phyloP scores from a whole-genome alignment of 2,329 filamentous ascomycete genomes.

The Rasamsonia emersonii region DNA sequence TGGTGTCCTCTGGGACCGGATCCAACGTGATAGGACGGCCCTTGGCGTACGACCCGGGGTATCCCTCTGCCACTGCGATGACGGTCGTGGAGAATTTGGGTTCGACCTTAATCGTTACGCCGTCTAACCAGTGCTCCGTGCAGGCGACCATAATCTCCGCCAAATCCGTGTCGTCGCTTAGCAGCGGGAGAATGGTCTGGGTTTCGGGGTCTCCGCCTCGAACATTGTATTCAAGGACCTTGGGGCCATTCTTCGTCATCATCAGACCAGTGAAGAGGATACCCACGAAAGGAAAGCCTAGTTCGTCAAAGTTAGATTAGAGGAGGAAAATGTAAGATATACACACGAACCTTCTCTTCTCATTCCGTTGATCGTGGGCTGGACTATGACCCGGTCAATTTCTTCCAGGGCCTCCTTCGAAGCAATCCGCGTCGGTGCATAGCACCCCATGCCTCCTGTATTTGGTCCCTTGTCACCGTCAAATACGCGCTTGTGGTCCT shows the following conservation, averaged over 20 bases:
- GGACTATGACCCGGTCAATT: slow-evolving; percentile 73
- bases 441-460: slow-evolving; percentile 96
- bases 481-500: slow-evolving; percentile 92
- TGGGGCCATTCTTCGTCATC: slow-evolving; percentile 74
- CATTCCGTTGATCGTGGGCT: slow-evolving; percentile 86
- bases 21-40: slow-evolving; percentile 55
- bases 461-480: slow-evolving; percentile 88
- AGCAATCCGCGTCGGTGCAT: slow-evolving; percentile 78
- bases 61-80: slow-evolving; percentile 86
- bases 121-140: slow-evolving; percentile 63
- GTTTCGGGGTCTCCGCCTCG: slow-evolving; percentile 89
- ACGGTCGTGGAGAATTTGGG: slow-evolving; percentile 75
- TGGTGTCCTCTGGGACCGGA: slow-evolving; percentile 49
- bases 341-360: slow-evolving; percentile 63
- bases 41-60: slow-evolving; percentile 78
- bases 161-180: slow-evolving; percentile 71
- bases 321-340: slow-evolving; percentile 59
- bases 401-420: slow-evolving; percentile 65
- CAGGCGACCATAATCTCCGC: slow-evolving; percentile 85
- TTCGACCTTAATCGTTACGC: slow-evolving; percentile 59
- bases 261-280: slow-evolving; percentile 61
- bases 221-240: slow-evolving; percentile 86
- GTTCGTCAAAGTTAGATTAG: slow-evolving; percentile 4
- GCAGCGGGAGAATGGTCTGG: slow-evolving; percentile 71
- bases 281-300: slow-evolving; percentile 36